Evolutionary conservation across 148 eudicot species (phyloP), one percentile per base, ranked within the genome.

Genomic region (Heliamphora exappendiculata): DNA sequence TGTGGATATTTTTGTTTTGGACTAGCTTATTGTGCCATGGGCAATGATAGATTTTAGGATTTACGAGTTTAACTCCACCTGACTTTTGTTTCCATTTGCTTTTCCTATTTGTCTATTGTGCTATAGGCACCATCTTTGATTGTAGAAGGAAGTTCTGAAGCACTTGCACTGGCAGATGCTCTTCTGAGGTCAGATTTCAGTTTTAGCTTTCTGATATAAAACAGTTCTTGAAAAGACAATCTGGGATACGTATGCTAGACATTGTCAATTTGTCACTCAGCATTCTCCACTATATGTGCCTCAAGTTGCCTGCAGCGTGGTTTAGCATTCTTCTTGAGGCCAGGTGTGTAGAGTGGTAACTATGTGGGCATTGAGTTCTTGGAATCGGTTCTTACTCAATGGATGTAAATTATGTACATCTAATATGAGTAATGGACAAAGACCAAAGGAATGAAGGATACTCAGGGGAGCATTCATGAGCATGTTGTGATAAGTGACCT

Each of bases 41-140:
- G 67, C 59, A 3, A 44, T 49, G 51, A 47, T 0, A 44, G 54
- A 34, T 62, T 24, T 65, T 59, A 60, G 70, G 45, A 67, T 50
- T 44, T 47, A 28, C 3, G 29, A 68, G 55, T 79, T 78, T 34
- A 68, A 26, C 24, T 77, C 33, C 28, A 24, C 5, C 74, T 34
- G 29, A 75, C 34, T 19, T 19, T 66, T 72, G 42, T 26, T 60
- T 71, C 45, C 37, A 42, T 33, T 62, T 49, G 33, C 42, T 57
- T 66, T 64, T 31, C 39, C 26, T 58, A 58, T 65, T 20, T 49
- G 49, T 37, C 70, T 78, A 39, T 26, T 78, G 73, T 72, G 36
- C 77, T 64, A 34, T 81, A 95, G 99, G 97, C 92, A 36, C 99
- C 96, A 55, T 86, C 90, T 67, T 80, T 95, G 74, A 87, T 95